These are phyloP conservation scores for Cystobasidium tubakii DNA, from an alignment of 768 basidiomycete species.

Conservation along the genomic window DNA sequence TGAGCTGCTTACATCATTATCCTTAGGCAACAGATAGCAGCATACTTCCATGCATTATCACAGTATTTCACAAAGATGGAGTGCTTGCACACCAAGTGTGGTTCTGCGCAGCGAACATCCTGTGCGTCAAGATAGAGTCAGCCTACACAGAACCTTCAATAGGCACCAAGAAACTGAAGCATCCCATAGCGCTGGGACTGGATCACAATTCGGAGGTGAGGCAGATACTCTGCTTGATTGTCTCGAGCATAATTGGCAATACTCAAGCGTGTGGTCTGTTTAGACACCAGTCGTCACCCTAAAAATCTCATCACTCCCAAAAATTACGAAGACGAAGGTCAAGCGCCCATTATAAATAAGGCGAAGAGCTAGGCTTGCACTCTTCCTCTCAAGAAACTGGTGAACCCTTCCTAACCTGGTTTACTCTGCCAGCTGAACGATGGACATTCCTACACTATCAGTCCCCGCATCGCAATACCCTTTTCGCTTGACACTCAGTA, in stretches of 20 bases:
- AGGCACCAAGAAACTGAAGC: conserved; percentile 31
- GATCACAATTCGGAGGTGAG: not conserved
- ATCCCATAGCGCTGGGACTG: conserved; percentile 18
- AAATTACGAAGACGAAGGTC: conserved; percentile 22
- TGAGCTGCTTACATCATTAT: too few species aligned
- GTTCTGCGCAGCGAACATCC: not conserved
- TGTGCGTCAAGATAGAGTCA: conserved; percentile 12
- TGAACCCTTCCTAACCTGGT: too few species aligned
- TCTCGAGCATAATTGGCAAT: too few species aligned
- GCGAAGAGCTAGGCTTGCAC: conserved; percentile 4
- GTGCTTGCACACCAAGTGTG: conserved; percentile 13
- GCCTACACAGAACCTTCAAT: conserved; percentile 24
- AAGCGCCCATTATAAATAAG: conserved; percentile 10
- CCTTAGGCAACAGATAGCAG: not conserved
- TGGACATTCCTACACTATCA: too few species aligned
- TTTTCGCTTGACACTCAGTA: too few species aligned
- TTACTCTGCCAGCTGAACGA: too few species aligned
- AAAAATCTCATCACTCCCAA: conserved; percentile 19
- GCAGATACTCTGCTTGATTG: not conserved
- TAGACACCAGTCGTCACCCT: conserved; percentile 23
- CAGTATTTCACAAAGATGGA: conserved; percentile 6
- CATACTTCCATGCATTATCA: conserved; percentile 16
- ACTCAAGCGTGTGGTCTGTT: too few species aligned
- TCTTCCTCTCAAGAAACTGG: too few species aligned
- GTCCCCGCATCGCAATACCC: too few species aligned